These are phyloP conservation scores for Tuber indicum DNA, from an alignment of 495 filamentous ascomycete species.

Conservation along the genomic window DNA sequence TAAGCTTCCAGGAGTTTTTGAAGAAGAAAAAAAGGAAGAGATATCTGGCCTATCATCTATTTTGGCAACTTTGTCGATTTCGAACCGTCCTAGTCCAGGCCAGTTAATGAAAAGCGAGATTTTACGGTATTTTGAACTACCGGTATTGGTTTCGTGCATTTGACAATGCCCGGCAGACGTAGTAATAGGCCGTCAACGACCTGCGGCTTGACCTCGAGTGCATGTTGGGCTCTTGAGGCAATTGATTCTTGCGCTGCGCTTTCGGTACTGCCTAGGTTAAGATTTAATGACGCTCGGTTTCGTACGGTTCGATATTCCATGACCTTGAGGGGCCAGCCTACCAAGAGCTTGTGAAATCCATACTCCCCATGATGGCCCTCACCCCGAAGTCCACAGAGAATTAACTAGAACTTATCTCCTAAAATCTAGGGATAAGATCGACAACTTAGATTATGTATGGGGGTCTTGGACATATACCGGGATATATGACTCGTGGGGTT, in stretches of 20 bases:
- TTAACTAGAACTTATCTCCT: neutral
- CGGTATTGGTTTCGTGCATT: neutral
- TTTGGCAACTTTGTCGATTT: too few relatives aligned
- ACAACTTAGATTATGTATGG: neutral
- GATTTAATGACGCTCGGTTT: neutral
- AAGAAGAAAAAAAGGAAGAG: too few relatives aligned
- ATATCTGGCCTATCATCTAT: too few relatives aligned
- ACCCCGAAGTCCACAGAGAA: neutral
- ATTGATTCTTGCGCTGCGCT: neutral
- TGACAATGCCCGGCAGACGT: neutral
- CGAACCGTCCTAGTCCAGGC: too few relatives aligned
- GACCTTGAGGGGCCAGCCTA: neutral
- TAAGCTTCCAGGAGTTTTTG: too few relatives aligned
- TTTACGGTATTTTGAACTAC: too few relatives aligned
- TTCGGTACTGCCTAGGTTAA: neutral
- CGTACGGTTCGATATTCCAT: neutral
- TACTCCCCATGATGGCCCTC: neutral
- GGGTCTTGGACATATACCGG: neutral
- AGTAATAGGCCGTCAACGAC: neutral
- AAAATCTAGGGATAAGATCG: neutral
- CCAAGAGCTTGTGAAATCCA: neutral
- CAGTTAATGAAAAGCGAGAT: too few relatives aligned
- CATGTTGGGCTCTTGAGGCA: neutral
- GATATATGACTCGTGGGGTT: neutral
- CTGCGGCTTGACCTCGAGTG: neutral